Percentiles rank a stretch among this genome's conserved stretches.
Conservation (phyloP, 2,329 filamentous ascomycete genomes). For the Botrytis medusae region DNA sequence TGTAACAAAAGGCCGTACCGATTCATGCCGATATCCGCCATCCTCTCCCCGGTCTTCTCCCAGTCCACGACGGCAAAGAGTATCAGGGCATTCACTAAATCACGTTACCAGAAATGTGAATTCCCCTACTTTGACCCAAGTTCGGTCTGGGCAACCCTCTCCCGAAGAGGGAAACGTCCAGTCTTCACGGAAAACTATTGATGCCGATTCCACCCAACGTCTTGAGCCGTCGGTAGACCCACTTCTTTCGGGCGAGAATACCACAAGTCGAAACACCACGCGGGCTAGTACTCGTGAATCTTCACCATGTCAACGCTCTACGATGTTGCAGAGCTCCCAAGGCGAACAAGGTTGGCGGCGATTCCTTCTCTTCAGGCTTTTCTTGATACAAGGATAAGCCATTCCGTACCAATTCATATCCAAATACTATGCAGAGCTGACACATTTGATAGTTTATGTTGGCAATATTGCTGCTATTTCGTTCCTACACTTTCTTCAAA, state of each 20-base stretch:
- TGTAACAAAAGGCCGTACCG: not conserved
- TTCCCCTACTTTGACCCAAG: not conserved
- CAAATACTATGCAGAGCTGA: constrained; percentile 11
- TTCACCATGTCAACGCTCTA: constrained; percentile 9
- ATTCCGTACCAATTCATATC: not conserved
- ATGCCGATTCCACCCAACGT: not conserved
- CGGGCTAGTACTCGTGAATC: constrained; percentile 2
- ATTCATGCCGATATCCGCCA: constrained; percentile 9
- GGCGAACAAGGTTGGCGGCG: constrained; percentile 1
- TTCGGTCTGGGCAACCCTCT: not conserved
- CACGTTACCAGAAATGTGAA: not conserved
- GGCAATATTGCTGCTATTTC: constrained; percentile 26
- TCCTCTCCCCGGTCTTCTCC: not conserved
- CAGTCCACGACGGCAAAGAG: not conserved
- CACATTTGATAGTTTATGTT: constrained; percentile 24
- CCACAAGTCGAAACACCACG: not conserved
- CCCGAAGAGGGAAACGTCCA: not conserved
- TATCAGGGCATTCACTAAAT: not conserved
- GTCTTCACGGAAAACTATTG: not conserved
- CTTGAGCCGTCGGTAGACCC: not conserved
- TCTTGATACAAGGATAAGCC: not conserved
- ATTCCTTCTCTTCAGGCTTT: not conserved
- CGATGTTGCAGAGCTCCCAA: constrained; percentile 10
- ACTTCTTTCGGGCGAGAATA: not conserved
- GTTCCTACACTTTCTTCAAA: constrained; percentile 25